These are phyloP conservation scores for Penicillium palitans DNA, from an alignment of 2,329 filamentous ascomycete species.

Conservation along the genomic window DNA sequence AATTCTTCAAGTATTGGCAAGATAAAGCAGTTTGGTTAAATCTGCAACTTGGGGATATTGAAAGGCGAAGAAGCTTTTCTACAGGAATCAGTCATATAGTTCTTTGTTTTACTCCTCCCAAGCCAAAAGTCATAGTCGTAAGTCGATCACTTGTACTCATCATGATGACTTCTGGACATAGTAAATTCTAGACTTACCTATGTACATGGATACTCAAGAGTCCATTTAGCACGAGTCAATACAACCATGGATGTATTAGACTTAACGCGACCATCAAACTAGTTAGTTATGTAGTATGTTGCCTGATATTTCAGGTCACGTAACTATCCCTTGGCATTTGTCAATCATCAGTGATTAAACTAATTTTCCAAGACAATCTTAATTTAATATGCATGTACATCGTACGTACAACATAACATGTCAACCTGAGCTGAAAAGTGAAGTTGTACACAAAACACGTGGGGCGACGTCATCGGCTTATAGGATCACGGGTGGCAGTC, in stretches of 20 bases:
- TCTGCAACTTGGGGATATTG: too few species aligned
- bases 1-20: too few species aligned
- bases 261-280: background rate
- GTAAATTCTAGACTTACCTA: too few species aligned
- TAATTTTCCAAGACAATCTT: background rate
- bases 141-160: too few species aligned
- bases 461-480: conserved; percentile 39
- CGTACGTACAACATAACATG: background rate
- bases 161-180: too few species aligned
- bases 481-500: conserved; percentile 9
- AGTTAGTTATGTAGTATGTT: too few species aligned
- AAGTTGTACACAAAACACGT: conserved; percentile 28
- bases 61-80: too few species aligned
- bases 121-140: too few species aligned
- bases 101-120: too few species aligned
- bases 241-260: too few species aligned
- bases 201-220: background rate
- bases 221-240: background rate
- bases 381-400: background rate
- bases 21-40: too few species aligned
- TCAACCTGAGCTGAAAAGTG: background rate
- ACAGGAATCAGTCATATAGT: too few species aligned
- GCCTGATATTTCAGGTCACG: background rate
- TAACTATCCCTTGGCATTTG: background rate
- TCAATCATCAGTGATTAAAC: background rate